A percentile compares a stretch with the other conserved stretches of the same genome.
Conservation (phyloP, 768 basidiomycete genomes). For the Tricholoma sp. region DNA sequence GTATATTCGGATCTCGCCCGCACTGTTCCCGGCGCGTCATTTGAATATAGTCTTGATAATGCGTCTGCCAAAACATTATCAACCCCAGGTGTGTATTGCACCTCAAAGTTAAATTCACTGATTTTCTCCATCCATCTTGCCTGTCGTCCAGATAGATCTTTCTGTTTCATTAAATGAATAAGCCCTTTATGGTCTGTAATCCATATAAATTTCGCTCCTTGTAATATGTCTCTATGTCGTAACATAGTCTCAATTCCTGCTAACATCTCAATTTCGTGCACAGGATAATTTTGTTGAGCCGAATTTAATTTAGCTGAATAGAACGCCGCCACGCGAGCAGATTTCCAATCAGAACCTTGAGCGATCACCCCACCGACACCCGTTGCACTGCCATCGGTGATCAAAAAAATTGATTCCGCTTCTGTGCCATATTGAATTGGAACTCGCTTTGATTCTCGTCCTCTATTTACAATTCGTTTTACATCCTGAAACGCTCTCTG, state of each 20-base stretch:
- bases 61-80: slow-evolving; percentile 4
- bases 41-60: not conserved
- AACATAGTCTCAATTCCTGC: not conserved
- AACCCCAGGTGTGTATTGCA: not conserved
- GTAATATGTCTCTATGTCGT: slow-evolving; percentile 11
- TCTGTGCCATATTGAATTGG: slow-evolving; percentile 9
- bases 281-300: no score
- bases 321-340: no score
- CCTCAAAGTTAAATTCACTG: slow-evolving; percentile 4
- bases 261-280: no score
- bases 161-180: not conserved
- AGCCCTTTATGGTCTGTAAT: not conserved
- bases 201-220: slow-evolving; percentile 14
- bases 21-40: slow-evolving; percentile 7
- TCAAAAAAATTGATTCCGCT: slow-evolving; percentile 10
- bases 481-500: slow-evolving; percentile 20
- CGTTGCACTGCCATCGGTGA: no score
- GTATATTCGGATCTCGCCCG: slow-evolving; percentile 10
- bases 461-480: slow-evolving; percentile 10
- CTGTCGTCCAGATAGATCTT: not conserved
- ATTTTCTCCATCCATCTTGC: slow-evolving; percentile 6
- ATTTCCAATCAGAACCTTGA: no score
- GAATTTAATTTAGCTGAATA: no score
- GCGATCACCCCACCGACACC: no score
- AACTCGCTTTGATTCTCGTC: not conserved